A percentile compares a stretch with the other conserved stretches of the same genome.
These are phyloP conservation scores for Trametes cingulata DNA, from an alignment of 768 basidiomycete species.

Conservation along the genomic window DNA sequence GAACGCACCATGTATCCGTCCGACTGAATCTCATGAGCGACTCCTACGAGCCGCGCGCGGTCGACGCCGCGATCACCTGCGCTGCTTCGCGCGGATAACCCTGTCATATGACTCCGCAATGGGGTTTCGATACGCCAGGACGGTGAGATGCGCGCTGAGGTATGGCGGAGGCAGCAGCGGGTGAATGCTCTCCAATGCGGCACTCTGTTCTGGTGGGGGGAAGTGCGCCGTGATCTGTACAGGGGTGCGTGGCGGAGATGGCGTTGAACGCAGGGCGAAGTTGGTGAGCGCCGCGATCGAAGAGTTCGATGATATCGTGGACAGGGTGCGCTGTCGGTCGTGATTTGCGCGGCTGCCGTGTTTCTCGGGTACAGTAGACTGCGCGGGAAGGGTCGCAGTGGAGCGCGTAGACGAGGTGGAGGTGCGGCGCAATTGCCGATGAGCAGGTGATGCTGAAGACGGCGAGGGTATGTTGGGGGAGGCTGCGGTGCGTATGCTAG, in stretches of 20 bases:
- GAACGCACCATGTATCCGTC: constrained; percentile 4
- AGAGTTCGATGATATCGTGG: constrained; percentile 28
- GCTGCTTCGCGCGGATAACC: constrained; percentile 56
- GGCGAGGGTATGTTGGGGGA: constrained; percentile 29
- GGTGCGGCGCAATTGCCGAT: constrained; percentile 41
- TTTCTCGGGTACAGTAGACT: constrained; percentile 29
- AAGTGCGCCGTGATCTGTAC: constrained; percentile 58
- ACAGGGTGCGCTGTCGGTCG: constrained; percentile 35
- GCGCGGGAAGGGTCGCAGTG: constrained; percentile 55
- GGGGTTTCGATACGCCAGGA: constrained; percentile 63
- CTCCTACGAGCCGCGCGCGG: background rate
- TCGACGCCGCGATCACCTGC: constrained; percentile 19
- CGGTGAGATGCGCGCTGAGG: constrained; percentile 67
- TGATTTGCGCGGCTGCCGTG: constrained; percentile 25
- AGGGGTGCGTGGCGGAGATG: constrained; percentile 33
- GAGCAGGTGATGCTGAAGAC: constrained; percentile 31
- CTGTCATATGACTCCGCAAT: constrained; percentile 71
- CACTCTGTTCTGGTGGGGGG: constrained; percentile 58
- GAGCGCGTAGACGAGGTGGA: constrained; percentile 64
- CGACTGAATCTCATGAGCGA: background rate
- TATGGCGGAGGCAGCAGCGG: constrained; percentile 74
- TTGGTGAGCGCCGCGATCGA: constrained; percentile 31
- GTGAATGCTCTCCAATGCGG: constrained; percentile 62
- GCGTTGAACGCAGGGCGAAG: constrained; percentile 26
- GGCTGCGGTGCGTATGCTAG: constrained; percentile 40